phyloP scores from a whole-genome alignment of 768 basidiomycete species.

The Astraeus odoratus region DNA sequence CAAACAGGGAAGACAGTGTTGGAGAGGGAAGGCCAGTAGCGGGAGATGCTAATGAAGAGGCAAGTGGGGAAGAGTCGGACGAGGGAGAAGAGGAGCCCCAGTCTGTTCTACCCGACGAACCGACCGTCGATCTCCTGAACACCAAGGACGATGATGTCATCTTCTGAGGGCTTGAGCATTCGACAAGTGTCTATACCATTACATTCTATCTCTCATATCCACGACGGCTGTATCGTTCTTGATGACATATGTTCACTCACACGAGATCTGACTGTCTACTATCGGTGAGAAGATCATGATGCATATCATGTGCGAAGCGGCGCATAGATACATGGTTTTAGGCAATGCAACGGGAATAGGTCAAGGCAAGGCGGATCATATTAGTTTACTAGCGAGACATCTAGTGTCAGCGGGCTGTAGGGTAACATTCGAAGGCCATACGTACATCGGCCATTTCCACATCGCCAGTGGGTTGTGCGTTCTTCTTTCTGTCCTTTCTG shows the following conservation, averaged over 20 bases:
- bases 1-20: constrained; percentile 6
- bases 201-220: neutral
- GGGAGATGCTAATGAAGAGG: constrained; percentile 12
- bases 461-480: constrained; percentile 43
- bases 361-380: constrained; percentile 5
- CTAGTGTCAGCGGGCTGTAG: constrained; percentile 8
- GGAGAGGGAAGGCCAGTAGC: constrained; percentile 4
- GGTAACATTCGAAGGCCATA: constrained; percentile 17
- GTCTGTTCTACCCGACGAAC: constrained; percentile 23
- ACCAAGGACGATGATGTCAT: constrained; percentile 92
- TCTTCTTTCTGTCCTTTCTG: constrained; percentile 76
- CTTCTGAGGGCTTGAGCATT: constrained; percentile 48
- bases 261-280: constrained; percentile 1
- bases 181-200: constrained; percentile 11
- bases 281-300: constrained; percentile 30
- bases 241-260: constrained; percentile 5
- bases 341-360: constrained; percentile 14
- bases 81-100: constrained; percentile 23
- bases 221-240: neutral
- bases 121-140: constrained; percentile 59
- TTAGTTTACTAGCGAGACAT: constrained; percentile 17
- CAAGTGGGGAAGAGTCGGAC: constrained; percentile 10
- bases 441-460: constrained; percentile 79
- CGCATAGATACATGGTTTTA: constrained; percentile 72
- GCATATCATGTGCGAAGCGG: constrained; percentile 47